Conservation (phyloP, 208 protist genomes). For the Trichomonas vaginalis region DNA sequence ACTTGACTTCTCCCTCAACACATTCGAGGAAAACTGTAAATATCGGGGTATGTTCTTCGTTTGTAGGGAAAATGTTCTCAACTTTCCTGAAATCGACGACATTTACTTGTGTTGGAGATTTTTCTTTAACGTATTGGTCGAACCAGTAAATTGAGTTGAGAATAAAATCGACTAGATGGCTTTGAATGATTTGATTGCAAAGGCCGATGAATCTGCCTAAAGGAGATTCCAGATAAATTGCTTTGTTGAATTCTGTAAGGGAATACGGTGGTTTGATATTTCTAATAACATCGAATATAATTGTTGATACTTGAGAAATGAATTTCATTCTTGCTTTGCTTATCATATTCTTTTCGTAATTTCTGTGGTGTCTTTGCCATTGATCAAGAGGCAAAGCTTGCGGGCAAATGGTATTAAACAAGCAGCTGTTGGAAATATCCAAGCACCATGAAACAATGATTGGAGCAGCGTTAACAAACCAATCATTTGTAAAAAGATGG, state of each 20-base stretch:
- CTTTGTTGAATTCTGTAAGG: conserved; percentile 13
- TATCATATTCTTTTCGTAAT: conserved; percentile 14
- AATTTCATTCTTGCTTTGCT: conserved; percentile 4
- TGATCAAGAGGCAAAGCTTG: background rate
- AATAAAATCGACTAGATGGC: background rate
- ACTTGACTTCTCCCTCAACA: background rate
- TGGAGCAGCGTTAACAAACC: conserved; percentile 1
- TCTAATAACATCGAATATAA: conserved; percentile 9
- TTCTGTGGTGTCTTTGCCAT: background rate
- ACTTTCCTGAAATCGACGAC: background rate
- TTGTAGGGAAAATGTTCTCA: background rate
- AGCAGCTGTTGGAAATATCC: background rate
- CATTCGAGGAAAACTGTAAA: background rate
- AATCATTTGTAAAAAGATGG: background rate
- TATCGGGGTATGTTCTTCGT: background rate
- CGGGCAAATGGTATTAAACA: conserved; percentile 11
- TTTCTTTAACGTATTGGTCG: background rate
- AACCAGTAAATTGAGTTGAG: background rate
- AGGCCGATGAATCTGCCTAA: background rate
- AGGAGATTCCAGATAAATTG: background rate
- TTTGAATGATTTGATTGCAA: conserved; percentile 17
- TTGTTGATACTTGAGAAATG: background rate
- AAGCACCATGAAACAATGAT: conserved; percentile 16
- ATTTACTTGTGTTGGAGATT: background rate
- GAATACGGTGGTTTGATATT: background rate